Evolutionary conservation across 1,284 basidiomycete species (phyloP).

Genomic region (Cryptococcus floricola): DNA sequence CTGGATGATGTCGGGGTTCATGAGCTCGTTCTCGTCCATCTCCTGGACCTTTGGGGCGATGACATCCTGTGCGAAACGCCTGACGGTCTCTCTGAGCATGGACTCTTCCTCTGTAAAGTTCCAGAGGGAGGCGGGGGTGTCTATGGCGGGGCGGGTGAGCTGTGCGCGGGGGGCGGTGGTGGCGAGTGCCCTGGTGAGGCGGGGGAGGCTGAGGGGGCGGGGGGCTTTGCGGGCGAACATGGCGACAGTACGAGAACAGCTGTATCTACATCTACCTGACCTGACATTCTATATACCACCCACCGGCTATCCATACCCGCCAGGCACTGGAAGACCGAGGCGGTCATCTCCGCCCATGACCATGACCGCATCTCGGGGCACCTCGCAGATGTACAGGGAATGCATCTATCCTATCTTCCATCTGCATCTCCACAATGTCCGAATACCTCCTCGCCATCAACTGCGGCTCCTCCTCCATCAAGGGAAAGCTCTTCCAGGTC

Average conservation of each 20-base stretch:
- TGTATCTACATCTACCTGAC: no score
- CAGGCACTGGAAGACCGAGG: no score
- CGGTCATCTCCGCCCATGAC: no score
- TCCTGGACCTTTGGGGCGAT: constrained; percentile 85
- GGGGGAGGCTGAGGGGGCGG: constrained; percentile 12
- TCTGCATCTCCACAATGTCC: constrained; percentile 1
- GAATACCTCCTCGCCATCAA: constrained; percentile 48
- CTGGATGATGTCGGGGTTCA: constrained; percentile 85
- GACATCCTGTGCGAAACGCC: constrained; percentile 82
- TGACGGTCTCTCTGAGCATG: constrained; percentile 82
- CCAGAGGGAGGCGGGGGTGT: constrained; percentile 54
- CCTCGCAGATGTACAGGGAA: not conserved
- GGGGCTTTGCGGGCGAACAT: no score
- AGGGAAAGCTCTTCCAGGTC: constrained; percentile 46
- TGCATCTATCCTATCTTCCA: not conserved
- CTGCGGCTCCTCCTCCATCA: constrained; percentile 51
- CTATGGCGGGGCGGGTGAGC: constrained; percentile 40
- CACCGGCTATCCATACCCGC: no score
- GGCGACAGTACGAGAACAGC: no score
- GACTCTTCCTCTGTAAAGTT: constrained; percentile 86
- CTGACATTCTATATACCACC: no score
- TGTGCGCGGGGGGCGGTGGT: constrained; percentile 26
- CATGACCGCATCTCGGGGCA: no score
- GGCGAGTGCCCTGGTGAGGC: constrained; percentile 22
- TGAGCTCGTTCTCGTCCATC: constrained; percentile 97